Evolutionary conservation across 371 early-diverging fungal species (phyloP), one percentile per base, ranked within the genome.

Genomic region (Dentiscutata heterogama): DNA sequence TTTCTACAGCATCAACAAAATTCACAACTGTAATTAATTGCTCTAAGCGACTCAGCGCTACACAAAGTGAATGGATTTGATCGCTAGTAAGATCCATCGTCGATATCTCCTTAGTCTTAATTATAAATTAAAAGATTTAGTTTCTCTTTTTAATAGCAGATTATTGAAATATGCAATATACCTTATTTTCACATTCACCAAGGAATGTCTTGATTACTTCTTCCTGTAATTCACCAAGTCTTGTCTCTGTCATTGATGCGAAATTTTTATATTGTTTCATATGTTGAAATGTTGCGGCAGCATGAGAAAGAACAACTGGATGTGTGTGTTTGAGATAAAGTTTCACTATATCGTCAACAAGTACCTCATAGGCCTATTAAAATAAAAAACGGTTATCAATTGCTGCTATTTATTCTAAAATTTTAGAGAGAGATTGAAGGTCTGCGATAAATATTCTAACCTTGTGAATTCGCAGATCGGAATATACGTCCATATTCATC

Each of bases 381-480:
- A 35, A 35, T 53, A 54, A 31, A 58, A 3, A 58, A 60, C 27
- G 27, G 35, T 2, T 35, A 35, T 1, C 35, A 35, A 35, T 35
- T 35, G 20, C 7, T 35, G 20, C 7, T 50, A 18, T 11, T 58
- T 56, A 50, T 54, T 54, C 3, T 20, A 27, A 29, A 7, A 54
- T 22, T 79, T 58, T 20, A 42, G 27, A n/a, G 14, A n/a, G 35
- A 8, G 7, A 39, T 18, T 6, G 27, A 67, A 25, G 14, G 39
- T 50, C 6, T 27, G n/a, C 8, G 31, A 58, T 50, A 14, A 63
- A 42, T 56, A 63, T 51, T 10, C 64, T 35, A 86, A 92, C 92
- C 68, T 89, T 87, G 78, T 89, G 74, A 88, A 93, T 90, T 16
- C 93, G 91, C 78, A 94, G 81, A 67, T 94, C 94, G 20, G 90